phyloP scores from a whole-genome alignment of 768 basidiomycete genomes.

The Mycena vitilis region DNA sequence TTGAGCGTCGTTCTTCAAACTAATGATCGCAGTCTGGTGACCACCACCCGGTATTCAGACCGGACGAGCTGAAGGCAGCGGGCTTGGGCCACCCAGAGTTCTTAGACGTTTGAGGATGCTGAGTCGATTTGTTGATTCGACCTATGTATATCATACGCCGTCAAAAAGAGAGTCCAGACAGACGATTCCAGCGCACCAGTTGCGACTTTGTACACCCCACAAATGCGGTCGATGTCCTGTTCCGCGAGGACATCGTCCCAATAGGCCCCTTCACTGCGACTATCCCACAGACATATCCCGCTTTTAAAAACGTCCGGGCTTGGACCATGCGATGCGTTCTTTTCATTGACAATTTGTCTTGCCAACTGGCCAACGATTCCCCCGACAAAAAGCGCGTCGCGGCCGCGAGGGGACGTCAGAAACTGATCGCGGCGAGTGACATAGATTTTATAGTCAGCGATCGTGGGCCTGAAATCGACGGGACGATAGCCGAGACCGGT shows the following conservation, averaged over 20 bases:
- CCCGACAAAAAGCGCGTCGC: conserved; percentile 15
- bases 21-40: too few relatives aligned
- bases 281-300: conserved; percentile 9
- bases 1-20: too few relatives aligned
- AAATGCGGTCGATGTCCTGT: conserved; percentile 20
- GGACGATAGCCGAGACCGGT: neutral
- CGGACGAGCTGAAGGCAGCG: neutral
- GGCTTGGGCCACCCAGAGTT: conserved; percentile 28
- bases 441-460: neutral
- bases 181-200: conserved; percentile 10
- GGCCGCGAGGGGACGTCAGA: conserved; percentile 12
- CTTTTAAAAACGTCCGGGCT: neutral
- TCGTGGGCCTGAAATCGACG: neutral
- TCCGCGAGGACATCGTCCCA: conserved; percentile 21
- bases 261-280: neutral
- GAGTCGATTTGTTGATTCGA: neutral
- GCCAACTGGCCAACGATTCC: conserved; percentile 22
- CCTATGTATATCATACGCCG: neutral
- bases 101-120: neutral
- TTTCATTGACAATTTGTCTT: neutral
- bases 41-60: conserved; percentile 3
- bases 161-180: neutral
- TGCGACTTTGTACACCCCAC: conserved; percentile 18
- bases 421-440: neutral
- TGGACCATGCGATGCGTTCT: neutral